Base-by-base conservation (phyloP, 192 early-diverging fungal species). In the Phycomyces nitens region DNA sequence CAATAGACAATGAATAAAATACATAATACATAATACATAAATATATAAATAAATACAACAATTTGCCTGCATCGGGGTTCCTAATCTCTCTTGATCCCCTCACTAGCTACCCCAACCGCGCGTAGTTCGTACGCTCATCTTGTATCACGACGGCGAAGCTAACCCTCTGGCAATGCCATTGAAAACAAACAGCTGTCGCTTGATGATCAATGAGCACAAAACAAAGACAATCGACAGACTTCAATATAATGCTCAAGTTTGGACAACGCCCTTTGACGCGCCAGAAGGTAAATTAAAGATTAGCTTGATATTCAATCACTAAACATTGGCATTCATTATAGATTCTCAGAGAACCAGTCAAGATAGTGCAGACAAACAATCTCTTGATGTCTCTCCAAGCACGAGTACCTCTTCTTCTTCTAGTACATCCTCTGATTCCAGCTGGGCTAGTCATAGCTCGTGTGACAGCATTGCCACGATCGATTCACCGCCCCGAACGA, bases 391-490 rank as follows among this genome's bases (percentile, higher is more conserved):
- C 50, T 63, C 44, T 56, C 68, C 68, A 14, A 63, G 60, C 50
- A 63, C 60, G 34, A 69, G 68, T 51, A 69, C 60, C 24, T 62
- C 49, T 11, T 62, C 58, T 41, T 41, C 58, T 41, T 60, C 58
- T 4, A 27, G 47, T 7, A 34, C 29, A 10, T 51, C 60, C 8
- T 69, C 68, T 15, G 41, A 59, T 41, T 24, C 41, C 12, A 59
- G 57, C n/a, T 44, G 57, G 38, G 18, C 57, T 18, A 53, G 54
- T 21, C 39, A 22, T 5, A 69, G 60, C 34, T 69, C 68, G 34
- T 41, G 60, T 57, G 68, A 63, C 16, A 69, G 60, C 42, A 56
- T 58, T 63, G 60, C 53, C n/a, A 69, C 68, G 21, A 69, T 63
- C 42, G 60, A 63, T 60, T 56, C 52, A 12, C 52, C 22, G 27